Percentiles rank a stretch among this genome's conserved stretches.
phyloP scores from a whole-genome alignment of 2,329 filamentous ascomycete species.

The Nigrospora sphaerica region DNA sequence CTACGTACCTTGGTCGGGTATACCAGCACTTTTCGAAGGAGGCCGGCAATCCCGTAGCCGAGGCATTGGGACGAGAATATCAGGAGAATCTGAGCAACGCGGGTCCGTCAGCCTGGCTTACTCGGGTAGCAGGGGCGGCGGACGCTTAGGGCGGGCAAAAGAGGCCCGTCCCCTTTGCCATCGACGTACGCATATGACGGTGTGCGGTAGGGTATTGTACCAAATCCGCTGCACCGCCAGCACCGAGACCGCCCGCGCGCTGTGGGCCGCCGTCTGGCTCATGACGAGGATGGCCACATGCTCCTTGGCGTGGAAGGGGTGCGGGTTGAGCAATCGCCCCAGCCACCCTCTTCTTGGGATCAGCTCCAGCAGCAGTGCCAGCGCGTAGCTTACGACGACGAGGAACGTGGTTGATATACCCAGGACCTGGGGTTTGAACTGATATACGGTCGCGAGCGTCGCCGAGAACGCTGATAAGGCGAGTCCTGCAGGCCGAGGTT shows the following conservation, averaged over 20 bases:
- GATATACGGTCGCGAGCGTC: slow-evolving; percentile 34
- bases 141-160: too few species aligned
- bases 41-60: slow-evolving; percentile 40
- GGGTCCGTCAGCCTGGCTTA: too few species aligned
- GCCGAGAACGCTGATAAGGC: slow-evolving; percentile 27
- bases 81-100: slow-evolving; percentile 31
- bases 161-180: too few species aligned
- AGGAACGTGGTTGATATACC: slow-evolving; percentile 35
- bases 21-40: slow-evolving; percentile 36
- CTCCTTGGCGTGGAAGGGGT: slow-evolving; percentile 22
- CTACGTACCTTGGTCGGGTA: slow-evolving; percentile 38
- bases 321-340: slow-evolving; percentile 20
- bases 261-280: slow-evolving; percentile 28
- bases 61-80: slow-evolving; percentile 39
- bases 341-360: slow-evolving; percentile 26
- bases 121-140: too few species aligned
- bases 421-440: slow-evolving; percentile 39
- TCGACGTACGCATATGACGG: slow-evolving; percentile 9
- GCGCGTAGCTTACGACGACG: slow-evolving; percentile 33
- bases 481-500: slow-evolving; percentile 13
- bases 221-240: slow-evolving; percentile 39
- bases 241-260: slow-evolving; percentile 25
- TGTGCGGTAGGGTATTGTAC: slow-evolving; percentile 31
- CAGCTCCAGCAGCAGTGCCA: slow-evolving; percentile 30
- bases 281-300: slow-evolving; percentile 31